Percentiles rank a stretch among this genome's conserved stretches.
These are phyloP conservation scores for Calocera cornea DNA, from an alignment of 768 basidiomycete species.

Conservation along the genomic window DNA sequence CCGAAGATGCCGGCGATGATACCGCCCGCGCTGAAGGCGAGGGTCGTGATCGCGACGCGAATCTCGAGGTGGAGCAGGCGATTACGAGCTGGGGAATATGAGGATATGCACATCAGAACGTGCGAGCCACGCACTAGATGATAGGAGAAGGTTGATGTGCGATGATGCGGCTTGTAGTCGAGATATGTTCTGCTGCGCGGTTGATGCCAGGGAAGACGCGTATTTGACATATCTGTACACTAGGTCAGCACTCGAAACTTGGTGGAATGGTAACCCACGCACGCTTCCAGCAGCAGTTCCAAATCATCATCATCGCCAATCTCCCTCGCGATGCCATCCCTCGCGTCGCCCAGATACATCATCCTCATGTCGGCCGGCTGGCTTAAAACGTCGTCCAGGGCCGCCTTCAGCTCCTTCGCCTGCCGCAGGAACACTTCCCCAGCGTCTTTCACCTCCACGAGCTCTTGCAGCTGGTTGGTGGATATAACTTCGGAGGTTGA, in stretches of 20 bases:
- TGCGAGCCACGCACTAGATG: background rate
- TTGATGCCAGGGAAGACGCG: background rate
- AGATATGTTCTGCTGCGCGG: background rate
- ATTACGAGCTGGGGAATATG: background rate
- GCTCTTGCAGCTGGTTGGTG: background rate
- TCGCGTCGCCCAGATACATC: background rate
- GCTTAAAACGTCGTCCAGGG: background rate
- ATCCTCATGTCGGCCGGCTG: background rate
- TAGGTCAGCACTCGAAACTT: background rate
- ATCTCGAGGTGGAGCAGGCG: background rate
- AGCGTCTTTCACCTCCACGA: background rate
- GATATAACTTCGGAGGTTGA: background rate
- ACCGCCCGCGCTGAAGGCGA: conserved; percentile 12
- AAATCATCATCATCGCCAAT: background rate
- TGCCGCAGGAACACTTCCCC: background rate
- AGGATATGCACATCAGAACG: background rate
- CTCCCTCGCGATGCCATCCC: background rate
- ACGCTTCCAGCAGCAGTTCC: background rate
- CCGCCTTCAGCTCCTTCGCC: background rate
- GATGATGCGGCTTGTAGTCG: background rate
- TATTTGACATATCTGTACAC: background rate
- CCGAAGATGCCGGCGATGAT: conserved; percentile 11
- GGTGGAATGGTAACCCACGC: background rate
- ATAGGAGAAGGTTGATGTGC: background rate
- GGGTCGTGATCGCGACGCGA: conserved; percentile 10